These are phyloP conservation scores for Rugonectria rugulosa DNA, from an alignment of 2,329 filamentous ascomycete genomes.

Conservation along the genomic window DNA sequence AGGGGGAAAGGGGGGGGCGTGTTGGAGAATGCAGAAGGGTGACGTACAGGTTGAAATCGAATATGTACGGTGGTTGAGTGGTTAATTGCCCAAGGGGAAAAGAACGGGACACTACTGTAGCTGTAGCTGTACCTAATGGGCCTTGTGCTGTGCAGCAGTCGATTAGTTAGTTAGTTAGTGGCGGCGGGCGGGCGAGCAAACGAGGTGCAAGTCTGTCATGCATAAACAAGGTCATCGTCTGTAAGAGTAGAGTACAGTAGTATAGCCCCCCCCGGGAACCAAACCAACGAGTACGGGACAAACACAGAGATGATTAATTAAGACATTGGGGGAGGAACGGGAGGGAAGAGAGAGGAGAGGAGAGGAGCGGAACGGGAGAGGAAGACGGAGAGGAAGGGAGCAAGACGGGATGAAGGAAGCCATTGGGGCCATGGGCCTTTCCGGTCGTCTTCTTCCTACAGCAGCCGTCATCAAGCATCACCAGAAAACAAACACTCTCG, in stretches of 20 bases:
- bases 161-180: no score
- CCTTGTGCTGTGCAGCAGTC: no score
- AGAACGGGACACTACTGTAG: not conserved
- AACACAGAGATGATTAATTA: no score
- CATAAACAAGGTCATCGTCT: slow-evolving; percentile 21
- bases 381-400: slow-evolving; percentile 24
- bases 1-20: not conserved
- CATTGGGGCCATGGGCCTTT: slow-evolving; percentile 20
- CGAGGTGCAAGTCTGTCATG: slow-evolving; percentile 33
- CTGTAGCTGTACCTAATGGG: no score
- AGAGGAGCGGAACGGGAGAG: slow-evolving; percentile 23
- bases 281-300: no score
- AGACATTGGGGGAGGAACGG: not conserved
- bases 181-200: no score
- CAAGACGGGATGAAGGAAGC: slow-evolving; percentile 22
- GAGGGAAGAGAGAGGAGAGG: slow-evolving; percentile 3
- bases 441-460: slow-evolving; percentile 16
- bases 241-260: slow-evolving; percentile 2
- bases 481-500: not conserved
- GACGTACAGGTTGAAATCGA: not conserved
- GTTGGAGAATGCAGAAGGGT: not conserved
- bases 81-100: not conserved
- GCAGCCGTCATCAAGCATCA: slow-evolving; percentile 15
- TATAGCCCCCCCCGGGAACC: not conserved
- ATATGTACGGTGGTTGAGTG: not conserved